Evolutionary conservation across 1,284 basidiomycete genomes (phyloP).

Genomic region (Sanghuangporus sanghuang): DNA sequence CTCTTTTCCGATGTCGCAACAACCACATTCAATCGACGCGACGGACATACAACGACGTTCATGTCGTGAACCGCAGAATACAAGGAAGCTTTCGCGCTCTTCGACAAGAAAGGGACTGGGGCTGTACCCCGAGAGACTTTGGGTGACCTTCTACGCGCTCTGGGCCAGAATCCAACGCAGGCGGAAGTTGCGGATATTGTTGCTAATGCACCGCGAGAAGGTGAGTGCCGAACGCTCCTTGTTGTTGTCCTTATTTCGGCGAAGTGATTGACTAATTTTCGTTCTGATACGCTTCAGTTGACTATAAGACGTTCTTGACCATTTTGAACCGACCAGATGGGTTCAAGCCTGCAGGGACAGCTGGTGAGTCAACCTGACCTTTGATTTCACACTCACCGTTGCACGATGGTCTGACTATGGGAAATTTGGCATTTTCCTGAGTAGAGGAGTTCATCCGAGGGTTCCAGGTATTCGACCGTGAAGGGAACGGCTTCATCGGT

Average conservation of each 20-base stretch:
- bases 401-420: background rate
- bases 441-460: slow-evolving; percentile 98
- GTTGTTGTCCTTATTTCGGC: background rate
- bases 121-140: slow-evolving; percentile 84
- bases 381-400: background rate
- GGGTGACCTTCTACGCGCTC: slow-evolving; percentile 91
- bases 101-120: slow-evolving; percentile 95
- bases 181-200: slow-evolving; percentile 89
- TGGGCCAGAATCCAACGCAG: slow-evolving; percentile 98
- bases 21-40: background rate
- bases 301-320: slow-evolving; percentile 84
- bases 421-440: background rate
- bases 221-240: slow-evolving; percentile 37
- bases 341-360: slow-evolving; percentile 93
- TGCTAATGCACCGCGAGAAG: slow-evolving; percentile 67
- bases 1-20: background rate
- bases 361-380: slow-evolving; percentile 46
- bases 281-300: slow-evolving; percentile 46
- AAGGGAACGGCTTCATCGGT: slow-evolving; percentile 95
- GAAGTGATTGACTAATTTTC: background rate
- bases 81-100: slow-evolving; percentile 95
- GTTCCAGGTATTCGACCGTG: slow-evolving; percentile 99
- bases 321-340: slow-evolving; percentile 95
- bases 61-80: slow-evolving; percentile 54
- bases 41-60: background rate